Evolutionary conservation across 179 eudicot genomes (phyloP), one percentile per base, ranked within the genome.

Genomic region (Heliamphora pulchella): DNA sequence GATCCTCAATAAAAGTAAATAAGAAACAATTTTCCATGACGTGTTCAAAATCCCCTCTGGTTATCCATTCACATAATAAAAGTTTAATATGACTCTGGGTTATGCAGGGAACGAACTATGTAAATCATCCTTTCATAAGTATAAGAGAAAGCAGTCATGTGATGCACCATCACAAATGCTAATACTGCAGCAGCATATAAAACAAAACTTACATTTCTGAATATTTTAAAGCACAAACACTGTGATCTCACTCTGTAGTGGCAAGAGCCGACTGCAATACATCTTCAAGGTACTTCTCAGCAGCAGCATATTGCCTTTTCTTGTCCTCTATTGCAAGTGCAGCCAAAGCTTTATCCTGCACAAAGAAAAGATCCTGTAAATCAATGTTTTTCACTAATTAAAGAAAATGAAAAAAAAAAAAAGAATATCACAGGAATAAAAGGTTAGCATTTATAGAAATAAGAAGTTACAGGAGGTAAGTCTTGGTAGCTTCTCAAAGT

Each of bases 401-500:
- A 3, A 17, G 54, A 8, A 63, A 46, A 82, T 2, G 53, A 6
- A 6, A 50, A 46, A 17, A 57, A 58, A 50, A 22, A 71, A 22
- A 18, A 20, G 11, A 18, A 2, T 18, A 4, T 50, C 5, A 64
- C 44, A 47, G 47, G 65, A 59, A 14, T 58, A 63, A 62, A 61
- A 10, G 41, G 74, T 48, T n/a, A n/a, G n/a, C n/a, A 22, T 18
- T 39, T 10, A 31, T 7, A 9, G 70, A 8, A 62, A 57, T 43
- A 58, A 55, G 76, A 70, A 75, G 47, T 85, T 90, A 96, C 99
- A 39, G 99, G 99, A 71, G 99, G 99, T 87, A 96, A 83, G 84
- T 96, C 99, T 85, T 93, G 97, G 88, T 96, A 96, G 86, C 98
- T 96, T 88, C 98, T 89, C 86, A 96, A 85, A 31, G 96, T 94